Evolutionary conservation across 306 rosid species (phyloP).

Genomic region (Mucuna pruriens): DNA sequence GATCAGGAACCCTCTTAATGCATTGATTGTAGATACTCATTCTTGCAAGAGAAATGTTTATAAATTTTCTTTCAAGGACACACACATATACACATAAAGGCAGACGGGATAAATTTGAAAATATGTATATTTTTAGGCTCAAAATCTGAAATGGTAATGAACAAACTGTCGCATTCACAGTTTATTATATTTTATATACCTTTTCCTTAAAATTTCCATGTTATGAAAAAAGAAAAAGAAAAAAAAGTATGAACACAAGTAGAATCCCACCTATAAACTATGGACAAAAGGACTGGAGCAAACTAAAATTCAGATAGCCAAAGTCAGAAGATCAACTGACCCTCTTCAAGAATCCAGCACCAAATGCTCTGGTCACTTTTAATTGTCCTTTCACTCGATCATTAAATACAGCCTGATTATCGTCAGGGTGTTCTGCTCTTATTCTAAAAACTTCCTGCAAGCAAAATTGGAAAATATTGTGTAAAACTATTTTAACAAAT

Average conservation of each 20-base stretch:
- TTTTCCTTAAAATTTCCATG: not conserved
- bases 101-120: not conserved
- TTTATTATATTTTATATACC: slow-evolving; percentile 6
- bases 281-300: slow-evolving; percentile 45
- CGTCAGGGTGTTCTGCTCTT: slow-evolving; percentile 67
- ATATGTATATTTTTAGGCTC: not conserved
- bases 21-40: not conserved
- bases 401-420: slow-evolving; percentile 57
- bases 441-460: slow-evolving; percentile 65
- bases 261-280: slow-evolving; percentile 40
- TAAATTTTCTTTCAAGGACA: not conserved
- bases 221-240: not conserved
- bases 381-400: slow-evolving; percentile 75
- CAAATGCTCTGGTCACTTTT: slow-evolving; percentile 76
- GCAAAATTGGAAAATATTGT: slow-evolving; percentile 26
- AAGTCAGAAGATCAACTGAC: slow-evolving; percentile 59
- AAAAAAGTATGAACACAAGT: not conserved
- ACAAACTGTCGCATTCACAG: not conserved
- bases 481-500: slow-evolving; percentile 12
- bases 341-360: slow-evolving; percentile 76
- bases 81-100: not conserved
- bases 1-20: slow-evolving; percentile 8
- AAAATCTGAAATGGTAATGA: slow-evolving; percentile 14
- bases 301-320: slow-evolving; percentile 47
- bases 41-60: not conserved